Percentiles rank a stretch among this genome's conserved stretches.
These are phyloP conservation scores for Staphylotrichum longicolle DNA, from an alignment of 495 filamentous ascomycete genomes.

Conservation along the genomic window DNA sequence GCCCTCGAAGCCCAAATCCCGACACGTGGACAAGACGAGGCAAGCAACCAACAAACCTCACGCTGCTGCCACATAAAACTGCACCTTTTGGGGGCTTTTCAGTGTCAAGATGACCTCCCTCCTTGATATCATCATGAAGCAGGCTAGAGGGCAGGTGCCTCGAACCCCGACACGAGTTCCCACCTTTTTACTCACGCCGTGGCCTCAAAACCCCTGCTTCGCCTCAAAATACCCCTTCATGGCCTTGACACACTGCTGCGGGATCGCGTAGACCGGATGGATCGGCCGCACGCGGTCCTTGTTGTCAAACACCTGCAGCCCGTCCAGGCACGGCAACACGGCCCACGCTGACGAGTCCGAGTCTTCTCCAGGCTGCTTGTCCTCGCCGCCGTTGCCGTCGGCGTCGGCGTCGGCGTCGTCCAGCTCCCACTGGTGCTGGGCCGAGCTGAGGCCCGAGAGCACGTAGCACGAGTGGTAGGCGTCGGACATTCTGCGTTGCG, in stretches of 20 bases:
- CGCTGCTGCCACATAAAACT: too few species aligned
- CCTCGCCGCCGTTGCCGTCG: conserved; percentile 2
- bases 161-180: too few species aligned
- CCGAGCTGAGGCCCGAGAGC: conserved; percentile 77
- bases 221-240: conserved; percentile 63
- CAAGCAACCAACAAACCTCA: too few species aligned
- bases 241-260: conserved; percentile 61
- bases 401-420: conserved; percentile 9
- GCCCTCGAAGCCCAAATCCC: too few species aligned
- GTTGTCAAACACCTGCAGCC: conserved; percentile 50
- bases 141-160: too few species aligned
- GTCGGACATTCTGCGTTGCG: conserved; percentile 61
- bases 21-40: too few species aligned
- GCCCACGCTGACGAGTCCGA: conserved; percentile 50
- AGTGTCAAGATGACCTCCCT: too few species aligned
- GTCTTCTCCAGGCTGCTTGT: conserved; percentile 19
- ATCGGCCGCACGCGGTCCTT: conserved; percentile 55
- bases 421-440: conserved; percentile 73
- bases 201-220: conserved; percentile 49
- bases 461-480: conserved; percentile 92
- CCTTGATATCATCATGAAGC: too few species aligned
- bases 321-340: conserved; percentile 49
- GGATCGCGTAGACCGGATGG: conserved; percentile 86
- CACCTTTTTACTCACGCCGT: too few species aligned
- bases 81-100: too few species aligned